These are phyloP conservation scores for Conticribra guillardii DNA, from an alignment of 108 stramenopile species.

Conservation along the genomic window DNA sequence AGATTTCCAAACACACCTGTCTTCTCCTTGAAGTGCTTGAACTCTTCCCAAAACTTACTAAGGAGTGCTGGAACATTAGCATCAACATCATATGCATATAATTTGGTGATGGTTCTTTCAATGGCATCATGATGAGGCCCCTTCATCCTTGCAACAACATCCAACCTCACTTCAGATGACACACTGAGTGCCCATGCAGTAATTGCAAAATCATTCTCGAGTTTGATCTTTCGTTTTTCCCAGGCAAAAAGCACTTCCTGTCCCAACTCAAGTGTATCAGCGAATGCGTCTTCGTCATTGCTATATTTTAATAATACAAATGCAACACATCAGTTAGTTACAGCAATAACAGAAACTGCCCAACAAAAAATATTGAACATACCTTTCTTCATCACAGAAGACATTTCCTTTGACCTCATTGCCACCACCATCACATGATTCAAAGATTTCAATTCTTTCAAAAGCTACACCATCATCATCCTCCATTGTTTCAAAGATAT, in stretches of 20 bases:
- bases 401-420: neutral
- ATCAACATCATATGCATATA: conserved; percentile 4
- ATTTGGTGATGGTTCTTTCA: conserved; percentile 9
- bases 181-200: conserved; percentile 17
- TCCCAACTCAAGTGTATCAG: neutral
- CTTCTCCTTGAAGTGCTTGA: conserved; percentile 8
- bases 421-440: neutral
- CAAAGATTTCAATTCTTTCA: too few relatives aligned
- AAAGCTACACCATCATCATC: too few relatives aligned
- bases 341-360: neutral
- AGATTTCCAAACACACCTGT: neutral
- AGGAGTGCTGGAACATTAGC: neutral
- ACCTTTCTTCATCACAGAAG: too few relatives aligned
- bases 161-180: neutral
- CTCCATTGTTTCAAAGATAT: conserved; percentile 1
- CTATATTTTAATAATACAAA: too few relatives aligned
- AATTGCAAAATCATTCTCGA: conserved; percentile 13
- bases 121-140: conserved; percentile 1
- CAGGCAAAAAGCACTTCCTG: neutral
- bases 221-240: neutral
- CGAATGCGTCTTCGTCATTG: neutral
- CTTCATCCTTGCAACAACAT: neutral
- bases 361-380: too few relatives aligned
- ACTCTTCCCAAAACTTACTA: conserved; percentile 18
- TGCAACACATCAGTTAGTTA: neutral